Evolutionary conservation across 1,139 yeast species (phyloP), one percentile per base, ranked within the genome.

Genomic region (Geotrichum histeridarum): DNA sequence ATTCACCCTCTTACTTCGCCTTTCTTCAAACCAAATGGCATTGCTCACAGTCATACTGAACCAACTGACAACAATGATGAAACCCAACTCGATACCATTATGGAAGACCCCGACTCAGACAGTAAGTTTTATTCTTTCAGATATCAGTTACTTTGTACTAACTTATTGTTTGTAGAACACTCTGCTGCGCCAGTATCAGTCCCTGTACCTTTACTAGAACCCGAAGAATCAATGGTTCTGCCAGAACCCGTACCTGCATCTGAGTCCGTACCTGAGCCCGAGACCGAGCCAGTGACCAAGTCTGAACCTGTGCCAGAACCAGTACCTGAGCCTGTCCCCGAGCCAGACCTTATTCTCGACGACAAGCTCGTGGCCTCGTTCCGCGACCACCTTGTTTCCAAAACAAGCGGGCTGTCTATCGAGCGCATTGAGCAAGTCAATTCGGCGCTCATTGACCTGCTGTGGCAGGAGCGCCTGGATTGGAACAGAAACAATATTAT

Each of bases 391-490:
- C 66, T 84, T 7, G 67, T 76, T 9, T 53, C 54, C 0, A 61
- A 61, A 18, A 80, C 95, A 0, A 74, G 71, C 12, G 75, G 74
- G 18, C 76, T 75, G 59, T 79, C 82, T 2, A 76, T 93, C n/a
- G 95, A 87, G 56, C 74, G 77, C 57, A 73, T 93, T 41, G 97
- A 93, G 69, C 80, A 80, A 49, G 70, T 84, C 12, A 84, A 85
- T 74, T 83, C 98, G 4, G 75, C 77, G 48, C 68, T 90, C 49
- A 81, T 87, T 74, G 93, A 86, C 51, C 74, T 83, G 12, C 77
- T 87, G 2, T 93, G 97, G 96, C 71, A 74, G 9, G 80, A 81
- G 59, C 76, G 95, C 53, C 70, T 75, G 50, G 68, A 71, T 6
- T 84, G 95, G 88, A 81, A 90, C 65, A 83, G 90, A 61, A 71